Conservation (phyloP, 805 yeast genomes). For the Torulaspora quercuum region DNA sequence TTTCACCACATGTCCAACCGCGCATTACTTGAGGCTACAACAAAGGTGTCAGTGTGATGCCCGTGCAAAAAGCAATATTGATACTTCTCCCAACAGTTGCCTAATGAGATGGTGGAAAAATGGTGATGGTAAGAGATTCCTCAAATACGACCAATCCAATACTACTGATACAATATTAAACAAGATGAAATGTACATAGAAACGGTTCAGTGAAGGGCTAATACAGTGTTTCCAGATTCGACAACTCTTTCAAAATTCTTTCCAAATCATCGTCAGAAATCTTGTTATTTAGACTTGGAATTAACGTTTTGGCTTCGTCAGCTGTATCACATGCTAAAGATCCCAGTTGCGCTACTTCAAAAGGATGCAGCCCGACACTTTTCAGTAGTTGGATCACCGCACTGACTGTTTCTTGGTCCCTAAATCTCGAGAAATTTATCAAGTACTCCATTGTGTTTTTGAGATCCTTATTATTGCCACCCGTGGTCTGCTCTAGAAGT, state of each 20-base stretch:
- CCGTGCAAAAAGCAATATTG: slow-evolving; percentile 41
- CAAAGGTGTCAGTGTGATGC: slow-evolving; percentile 65
- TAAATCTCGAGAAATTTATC: slow-evolving; percentile 81
- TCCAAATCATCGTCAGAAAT: slow-evolving; percentile 85
- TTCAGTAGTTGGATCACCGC: slow-evolving; percentile 87
- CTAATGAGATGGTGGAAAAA: slow-evolving; percentile 77
- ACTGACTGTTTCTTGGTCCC: slow-evolving; percentile 86
- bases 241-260: slow-evolving; percentile 79
- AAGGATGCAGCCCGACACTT: slow-evolving; percentile 80
- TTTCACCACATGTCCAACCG: slow-evolving; percentile 58
- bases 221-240: slow-evolving; percentile 54
- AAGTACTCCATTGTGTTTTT: slow-evolving; percentile 88
- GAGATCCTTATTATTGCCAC: slow-evolving; percentile 80
- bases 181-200: no score
- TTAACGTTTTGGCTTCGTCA: slow-evolving; percentile 91
- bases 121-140: slow-evolving; percentile 43
- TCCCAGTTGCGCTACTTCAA: slow-evolving; percentile 86
- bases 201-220: slow-evolving; percentile 13
- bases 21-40: slow-evolving; percentile 45
- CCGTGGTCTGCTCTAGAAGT: slow-evolving; percentile 40
- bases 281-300: slow-evolving; percentile 81
- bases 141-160: slow-evolving; percentile 13
- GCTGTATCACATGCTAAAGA: slow-evolving; percentile 93
- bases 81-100: slow-evolving; percentile 54
- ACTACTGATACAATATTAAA: no score